Base-by-base conservation (phyloP, 176 grass and related monocot species). In the Canna indica region DNA sequence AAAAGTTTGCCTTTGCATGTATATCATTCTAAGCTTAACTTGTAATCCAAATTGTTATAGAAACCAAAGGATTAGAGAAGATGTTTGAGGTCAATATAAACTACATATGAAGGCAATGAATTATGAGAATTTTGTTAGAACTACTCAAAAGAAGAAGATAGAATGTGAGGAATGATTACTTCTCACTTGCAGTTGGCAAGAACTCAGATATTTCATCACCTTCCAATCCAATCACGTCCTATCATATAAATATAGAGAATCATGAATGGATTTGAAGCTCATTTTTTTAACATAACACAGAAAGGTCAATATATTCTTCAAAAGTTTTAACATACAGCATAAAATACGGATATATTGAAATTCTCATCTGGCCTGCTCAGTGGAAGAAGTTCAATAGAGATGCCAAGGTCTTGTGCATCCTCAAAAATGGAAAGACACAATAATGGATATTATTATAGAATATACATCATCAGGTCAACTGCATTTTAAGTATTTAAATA, bases 361-460 rank as follows among this genome's bases (percentile, higher is more conserved):
- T 83, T 71, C 44, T 88, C 88, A 79, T 91, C 68, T 0, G 79
- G 71, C 67, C 62, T 74, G 54, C 86, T 85, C 72, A 96, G 75
- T 54, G 88, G 92, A 79, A 91, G 88, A 79, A 96, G 88, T 61
- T 96, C 92, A 73, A 96, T 79, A 54, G 82, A 87, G 53, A 96
- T 85, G 81, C 92, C 92, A 80, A 96, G 83, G 83, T 89, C 92
- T 85, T 85, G 74, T 72, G 83, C 86, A 73, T 96, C 92, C 92
- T 96, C 75, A 9, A 79, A 34, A 32, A 16, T 53, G 75, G 44
- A 73, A 36, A 60, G 36, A 47, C 47, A 75, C 2, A 14, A 69
- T 20, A 68, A 26, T 47, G 12, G 24, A 71, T 29, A 50, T 52
- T 59, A 41, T 82, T 47, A 73, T 65, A 58, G 44, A 78, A 10